Base-by-base conservation (phyloP, 805 yeast species). In the Cyberlindnera misumaiensis region DNA sequence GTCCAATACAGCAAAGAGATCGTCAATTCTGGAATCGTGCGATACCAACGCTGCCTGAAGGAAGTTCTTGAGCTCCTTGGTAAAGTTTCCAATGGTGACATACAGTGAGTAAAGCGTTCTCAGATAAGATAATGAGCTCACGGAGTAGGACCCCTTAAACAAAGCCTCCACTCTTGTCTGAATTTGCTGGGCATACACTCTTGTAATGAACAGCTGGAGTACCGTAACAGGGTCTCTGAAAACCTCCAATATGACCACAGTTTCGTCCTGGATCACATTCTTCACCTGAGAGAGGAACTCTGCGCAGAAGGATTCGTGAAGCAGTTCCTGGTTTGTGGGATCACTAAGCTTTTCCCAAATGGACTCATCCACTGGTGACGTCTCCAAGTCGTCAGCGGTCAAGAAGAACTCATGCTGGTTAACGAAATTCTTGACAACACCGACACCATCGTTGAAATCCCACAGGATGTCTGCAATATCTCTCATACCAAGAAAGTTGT, bases 381-480 rank as follows among this genome's bases (percentile, higher is more conserved):
- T 51, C 6, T 59, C 55, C 7, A 53, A 40, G 3, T 43, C 34
- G 9, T 39, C 53, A 28, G 58, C 62, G 48, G 59, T 51, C 35
- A 62, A 65, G 58, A 89, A 83, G 42, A 81, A 72, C 35, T 79
- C 83, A 54, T 84, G 86, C 54, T 84, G 87, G 54, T 77, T 78
- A 30, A 89, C 83, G 61, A 85, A 90, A 35, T 81, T 77, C 54
- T 81, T 86, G 8, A 86, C 82, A 8, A 89, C 90, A 42, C 82
- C 79, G 10, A 75, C 70, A 11, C 96, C 96, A 14, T 87, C 90
- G 54, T 90, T 89, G 64, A 80, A 90, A 44, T 79, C 84, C 38
- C 78, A 73, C 35, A 89, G 66, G 13, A 88, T 74, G 36, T 75
- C 76, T 0, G 96, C 86, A 18, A 80, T 73, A 40, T 80, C 87